Conservation (phyloP, 805 yeast genomes). For the Lipomyces orientalis region DNA sequence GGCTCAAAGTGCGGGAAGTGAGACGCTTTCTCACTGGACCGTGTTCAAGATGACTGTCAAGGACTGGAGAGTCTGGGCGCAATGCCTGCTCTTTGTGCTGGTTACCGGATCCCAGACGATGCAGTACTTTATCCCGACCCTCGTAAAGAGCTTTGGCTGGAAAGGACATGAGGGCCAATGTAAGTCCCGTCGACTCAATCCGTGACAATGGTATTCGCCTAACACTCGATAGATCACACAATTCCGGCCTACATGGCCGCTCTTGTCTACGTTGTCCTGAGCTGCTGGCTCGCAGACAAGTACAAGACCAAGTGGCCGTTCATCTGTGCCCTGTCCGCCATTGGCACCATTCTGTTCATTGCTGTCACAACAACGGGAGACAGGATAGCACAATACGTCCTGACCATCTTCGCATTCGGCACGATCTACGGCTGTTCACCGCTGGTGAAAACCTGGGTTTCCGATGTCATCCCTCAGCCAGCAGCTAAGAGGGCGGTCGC, state of each 20-base stretch:
- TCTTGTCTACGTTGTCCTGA: slow-evolving; percentile 12
- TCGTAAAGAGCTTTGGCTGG: slow-evolving; percentile 58
- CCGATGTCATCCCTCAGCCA: slow-evolving; percentile 52
- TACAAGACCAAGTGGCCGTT: too few relatives aligned
- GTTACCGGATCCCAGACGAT: slow-evolving; percentile 38
- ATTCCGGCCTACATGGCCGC: slow-evolving; percentile 59
- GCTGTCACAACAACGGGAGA: too few relatives aligned
- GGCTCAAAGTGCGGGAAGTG: slow-evolving; percentile 7
- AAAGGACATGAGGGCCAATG: too few relatives aligned
- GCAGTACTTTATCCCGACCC: slow-evolving; percentile 64
- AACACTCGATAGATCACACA: slow-evolving; percentile 59
- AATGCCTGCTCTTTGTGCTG: slow-evolving; percentile 23
- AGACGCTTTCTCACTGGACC: slow-evolving; percentile 17
- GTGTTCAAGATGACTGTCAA: slow-evolving; percentile 17
- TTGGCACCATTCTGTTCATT: too few relatives aligned
- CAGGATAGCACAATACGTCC: slow-evolving; percentile 8
- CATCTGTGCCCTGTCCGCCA: too few relatives aligned
- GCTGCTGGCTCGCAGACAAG: not conserved
- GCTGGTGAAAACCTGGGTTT: slow-evolving; percentile 22
- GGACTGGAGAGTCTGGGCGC: slow-evolving; percentile 30
- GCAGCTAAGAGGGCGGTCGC: slow-evolving; percentile 52
- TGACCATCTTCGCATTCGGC: slow-evolving; percentile 26
- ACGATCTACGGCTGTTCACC: not conserved
- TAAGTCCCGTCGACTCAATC: too few relatives aligned
- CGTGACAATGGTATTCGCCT: slow-evolving; percentile 41